These are phyloP conservation scores for Lactarius hatsudake DNA, from an alignment of 768 basidiomycete species.

Conservation along the genomic window DNA sequence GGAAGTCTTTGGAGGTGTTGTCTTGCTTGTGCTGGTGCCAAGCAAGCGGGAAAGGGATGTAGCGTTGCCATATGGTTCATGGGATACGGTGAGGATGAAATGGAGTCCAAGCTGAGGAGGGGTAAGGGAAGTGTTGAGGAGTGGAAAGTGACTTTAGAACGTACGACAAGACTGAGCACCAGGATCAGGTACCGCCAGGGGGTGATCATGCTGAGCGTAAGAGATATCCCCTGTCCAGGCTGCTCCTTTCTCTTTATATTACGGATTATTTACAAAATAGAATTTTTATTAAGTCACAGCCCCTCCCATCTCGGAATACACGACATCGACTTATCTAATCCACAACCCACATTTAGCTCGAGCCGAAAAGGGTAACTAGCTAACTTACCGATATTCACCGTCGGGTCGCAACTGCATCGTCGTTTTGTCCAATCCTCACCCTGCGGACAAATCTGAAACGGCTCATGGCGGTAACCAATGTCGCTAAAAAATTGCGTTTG, in stretches of 20 bases:
- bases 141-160: constrained; percentile 11
- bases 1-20: constrained; percentile 27
- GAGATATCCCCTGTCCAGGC: background rate
- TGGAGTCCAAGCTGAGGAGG: constrained; percentile 50
- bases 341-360: background rate
- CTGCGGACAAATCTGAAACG: constrained; percentile 73
- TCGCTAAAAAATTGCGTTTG: constrained; percentile 82
- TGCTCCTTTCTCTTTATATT: background rate
- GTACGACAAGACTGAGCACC: constrained; percentile 36
- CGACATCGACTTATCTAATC: background rate
- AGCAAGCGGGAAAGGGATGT: constrained; percentile 44
- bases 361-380: background rate
- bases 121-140: background rate
- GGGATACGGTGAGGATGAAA: constrained; percentile 50
- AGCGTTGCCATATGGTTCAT: constrained; percentile 47
- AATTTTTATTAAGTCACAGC: background rate
- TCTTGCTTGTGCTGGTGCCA: constrained; percentile 13
- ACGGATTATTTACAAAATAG: background rate
- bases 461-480: constrained; percentile 80
- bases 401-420: constrained; percentile 71
- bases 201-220: constrained; percentile 48
- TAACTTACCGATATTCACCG: constrained; percentile 62
- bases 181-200: constrained; percentile 57
- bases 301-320: constrained; percentile 8
- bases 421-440: constrained; percentile 55